A percentile compares a stretch with the other conserved stretches of the same genome.
Evolutionary conservation across 192 early-diverging fungal genomes (phyloP).

Genomic region (Coemansia aciculifera): DNA sequence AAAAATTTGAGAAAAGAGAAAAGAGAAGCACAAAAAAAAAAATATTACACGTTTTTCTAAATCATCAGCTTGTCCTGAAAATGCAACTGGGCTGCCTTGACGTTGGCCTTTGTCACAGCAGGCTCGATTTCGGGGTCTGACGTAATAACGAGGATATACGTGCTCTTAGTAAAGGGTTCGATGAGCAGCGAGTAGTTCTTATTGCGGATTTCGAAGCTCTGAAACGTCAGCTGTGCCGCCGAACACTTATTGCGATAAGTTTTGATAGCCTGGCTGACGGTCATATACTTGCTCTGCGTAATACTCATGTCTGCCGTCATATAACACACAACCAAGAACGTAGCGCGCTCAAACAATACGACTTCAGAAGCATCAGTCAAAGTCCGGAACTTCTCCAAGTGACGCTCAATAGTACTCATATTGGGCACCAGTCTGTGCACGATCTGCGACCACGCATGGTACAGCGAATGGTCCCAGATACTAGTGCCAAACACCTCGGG

Average conservation of each 20-base stretch:
- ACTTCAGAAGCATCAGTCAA: slow-evolving; percentile 94
- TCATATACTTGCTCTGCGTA: slow-evolving; percentile 28
- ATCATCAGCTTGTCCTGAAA: slow-evolving; percentile 19
- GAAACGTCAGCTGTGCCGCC: slow-evolving; percentile 73
- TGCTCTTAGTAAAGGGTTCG: slow-evolving; percentile 58
- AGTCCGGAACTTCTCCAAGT: slow-evolving; percentile 75
- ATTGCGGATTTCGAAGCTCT: slow-evolving; percentile 84
- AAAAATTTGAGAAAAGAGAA: not conserved
- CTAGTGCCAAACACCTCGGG: slow-evolving; percentile 39
- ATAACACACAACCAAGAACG: slow-evolving; percentile 89
- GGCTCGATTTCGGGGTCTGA: slow-evolving; percentile 53
- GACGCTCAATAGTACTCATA: slow-evolving; percentile 73
- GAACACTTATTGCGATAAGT: slow-evolving; percentile 35
- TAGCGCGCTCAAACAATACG: slow-evolving; percentile 91
- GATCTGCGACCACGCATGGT: slow-evolving; percentile 94
- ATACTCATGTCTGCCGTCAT: not conserved
- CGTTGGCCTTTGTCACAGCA: slow-evolving; percentile 52
- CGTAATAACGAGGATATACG: slow-evolving; percentile 50
- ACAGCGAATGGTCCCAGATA: slow-evolving; percentile 43
- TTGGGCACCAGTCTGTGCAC: slow-evolving; percentile 96
- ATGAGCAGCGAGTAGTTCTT: slow-evolving; percentile 54
- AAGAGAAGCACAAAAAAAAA: not conserved
- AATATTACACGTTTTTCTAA: not conserved
- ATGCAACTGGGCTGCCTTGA: slow-evolving; percentile 35
- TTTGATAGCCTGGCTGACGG: slow-evolving; percentile 48